These are phyloP conservation scores for Lactuca saligna DNA, from an alignment of 129 eudicot species.

Conservation along the genomic window DNA sequence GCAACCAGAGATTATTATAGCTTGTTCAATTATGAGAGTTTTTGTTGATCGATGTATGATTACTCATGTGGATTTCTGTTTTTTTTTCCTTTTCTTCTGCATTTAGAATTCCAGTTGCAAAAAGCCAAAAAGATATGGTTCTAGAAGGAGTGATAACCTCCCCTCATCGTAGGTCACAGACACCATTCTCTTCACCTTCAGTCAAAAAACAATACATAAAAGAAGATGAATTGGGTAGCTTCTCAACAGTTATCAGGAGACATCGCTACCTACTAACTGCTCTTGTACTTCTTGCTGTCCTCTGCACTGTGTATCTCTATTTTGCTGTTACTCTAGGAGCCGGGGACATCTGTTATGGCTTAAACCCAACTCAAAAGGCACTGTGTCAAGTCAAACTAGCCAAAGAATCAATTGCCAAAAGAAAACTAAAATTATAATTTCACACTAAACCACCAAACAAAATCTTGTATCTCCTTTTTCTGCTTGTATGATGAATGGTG, in stretches of 20 bases:
- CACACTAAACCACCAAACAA: neutral
- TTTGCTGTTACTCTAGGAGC: constrained; percentile 83
- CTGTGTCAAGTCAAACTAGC: constrained; percentile 53
- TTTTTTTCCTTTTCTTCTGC: neutral
- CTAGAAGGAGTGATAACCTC: constrained; percentile 66
- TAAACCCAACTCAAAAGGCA: constrained; percentile 56
- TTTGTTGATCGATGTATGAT: too few species aligned
- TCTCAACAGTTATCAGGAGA: constrained; percentile 56
- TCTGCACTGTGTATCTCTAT: constrained; percentile 81
- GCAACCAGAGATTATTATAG: neutral
- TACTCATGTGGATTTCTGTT: neutral
- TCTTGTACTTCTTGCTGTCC: constrained; percentile 65
- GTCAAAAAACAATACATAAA: constrained; percentile 41
- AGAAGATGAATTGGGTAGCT: constrained; percentile 69
- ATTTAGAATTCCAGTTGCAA: neutral
- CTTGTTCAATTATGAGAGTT: too few species aligned
- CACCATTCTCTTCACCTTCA: constrained; percentile 55
- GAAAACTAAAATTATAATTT: constrained; percentile 52
- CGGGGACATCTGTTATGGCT: constrained; percentile 50
- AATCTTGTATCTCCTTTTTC: neutral
- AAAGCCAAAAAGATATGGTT: constrained; percentile 39
- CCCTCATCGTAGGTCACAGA: constrained; percentile 75
- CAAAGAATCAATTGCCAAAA: constrained; percentile 48
- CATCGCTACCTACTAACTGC: constrained; percentile 87
- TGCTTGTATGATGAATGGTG: neutral